Conservation (phyloP, 106 monocot species). For the Gastrodia elata region DNA sequence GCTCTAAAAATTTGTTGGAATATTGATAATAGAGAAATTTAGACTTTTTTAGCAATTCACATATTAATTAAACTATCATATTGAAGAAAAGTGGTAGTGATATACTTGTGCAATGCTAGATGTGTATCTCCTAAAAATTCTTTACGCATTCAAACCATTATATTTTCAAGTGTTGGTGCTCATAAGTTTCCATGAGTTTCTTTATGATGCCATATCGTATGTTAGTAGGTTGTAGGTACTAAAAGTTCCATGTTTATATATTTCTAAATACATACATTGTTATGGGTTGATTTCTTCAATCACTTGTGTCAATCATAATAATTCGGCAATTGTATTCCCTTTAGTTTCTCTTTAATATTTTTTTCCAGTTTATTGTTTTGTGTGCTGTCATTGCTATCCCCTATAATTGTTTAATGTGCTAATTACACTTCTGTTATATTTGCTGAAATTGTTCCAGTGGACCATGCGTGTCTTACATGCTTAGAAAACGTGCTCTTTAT, state of each 20-base stretch:
- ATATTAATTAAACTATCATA: neutral
- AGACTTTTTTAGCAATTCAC: neutral
- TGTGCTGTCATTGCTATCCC: neutral
- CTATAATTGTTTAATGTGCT: neutral
- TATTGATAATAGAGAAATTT: neutral
- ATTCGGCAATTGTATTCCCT: neutral
- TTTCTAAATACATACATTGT: neutral
- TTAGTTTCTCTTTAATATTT: neutral
- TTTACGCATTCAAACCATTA: neutral
- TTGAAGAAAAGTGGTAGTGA: neutral
- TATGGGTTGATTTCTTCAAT: neutral
- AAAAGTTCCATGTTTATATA: neutral
- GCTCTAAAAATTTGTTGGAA: neutral
- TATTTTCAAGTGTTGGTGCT: neutral
- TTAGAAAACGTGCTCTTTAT: slow-evolving; percentile 92
- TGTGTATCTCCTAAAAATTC: neutral
- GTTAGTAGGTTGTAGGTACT: neutral
- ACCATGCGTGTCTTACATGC: slow-evolving; percentile 96
- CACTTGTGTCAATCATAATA: neutral
- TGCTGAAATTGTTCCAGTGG: slow-evolving; percentile 30
- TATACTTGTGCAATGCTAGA: neutral
- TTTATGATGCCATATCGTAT: neutral
- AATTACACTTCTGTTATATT: neutral
- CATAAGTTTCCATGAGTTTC: neutral
- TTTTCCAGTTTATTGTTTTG: neutral